Percentiles rank a stretch among this genome's conserved stretches.
Conservation (phyloP, 2,329 filamentous ascomycete genomes). For the Clonostachys rosea region DNA sequence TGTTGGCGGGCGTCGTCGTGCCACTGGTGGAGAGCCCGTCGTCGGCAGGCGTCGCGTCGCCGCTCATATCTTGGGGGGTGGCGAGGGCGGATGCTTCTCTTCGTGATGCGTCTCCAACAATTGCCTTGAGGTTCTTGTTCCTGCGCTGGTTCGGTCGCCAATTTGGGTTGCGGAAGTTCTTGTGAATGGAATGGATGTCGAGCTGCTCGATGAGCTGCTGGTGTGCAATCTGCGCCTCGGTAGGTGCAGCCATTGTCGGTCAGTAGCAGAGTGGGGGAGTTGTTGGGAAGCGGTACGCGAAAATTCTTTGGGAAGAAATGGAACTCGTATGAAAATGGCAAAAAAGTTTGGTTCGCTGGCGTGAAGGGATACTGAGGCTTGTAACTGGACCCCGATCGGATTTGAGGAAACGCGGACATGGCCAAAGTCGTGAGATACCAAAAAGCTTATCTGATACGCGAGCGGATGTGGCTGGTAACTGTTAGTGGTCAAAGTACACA, state of each 20-base stretch:
- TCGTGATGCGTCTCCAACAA: constrained; percentile 82
- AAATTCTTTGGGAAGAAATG: too few species aligned
- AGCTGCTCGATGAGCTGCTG: constrained; percentile 84
- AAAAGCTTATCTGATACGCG: too few species aligned
- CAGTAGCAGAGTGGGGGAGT: too few species aligned
- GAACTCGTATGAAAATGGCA: too few species aligned
- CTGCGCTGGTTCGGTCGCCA: constrained; percentile 94
- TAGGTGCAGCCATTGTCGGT: constrained; percentile 57
- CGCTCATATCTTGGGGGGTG: constrained; percentile 71
- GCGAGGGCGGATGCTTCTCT: constrained; percentile 86
- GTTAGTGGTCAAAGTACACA: too few species aligned
- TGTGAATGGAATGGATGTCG: constrained; percentile 81
- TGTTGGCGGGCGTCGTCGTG: constrained; percentile 49
- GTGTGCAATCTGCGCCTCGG: constrained; percentile 74
- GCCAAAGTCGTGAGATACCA: too few species aligned
- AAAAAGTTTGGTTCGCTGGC: too few species aligned
- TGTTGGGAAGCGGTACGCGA: too few species aligned
- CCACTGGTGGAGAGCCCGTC: constrained; percentile 53
- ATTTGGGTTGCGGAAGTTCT: constrained; percentile 82
- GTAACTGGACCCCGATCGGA: too few species aligned
- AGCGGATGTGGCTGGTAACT: too few species aligned
- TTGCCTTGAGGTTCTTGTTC: constrained; percentile 98
- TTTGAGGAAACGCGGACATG: too few species aligned
- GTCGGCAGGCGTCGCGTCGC: constrained; percentile 61
- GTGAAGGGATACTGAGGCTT: too few species aligned